Percentiles rank a stretch among this genome's conserved stretches.
phyloP scores from a whole-genome alignment of 2,329 filamentous ascomycete genomes.

The Pestalotiopsis sp. region DNA sequence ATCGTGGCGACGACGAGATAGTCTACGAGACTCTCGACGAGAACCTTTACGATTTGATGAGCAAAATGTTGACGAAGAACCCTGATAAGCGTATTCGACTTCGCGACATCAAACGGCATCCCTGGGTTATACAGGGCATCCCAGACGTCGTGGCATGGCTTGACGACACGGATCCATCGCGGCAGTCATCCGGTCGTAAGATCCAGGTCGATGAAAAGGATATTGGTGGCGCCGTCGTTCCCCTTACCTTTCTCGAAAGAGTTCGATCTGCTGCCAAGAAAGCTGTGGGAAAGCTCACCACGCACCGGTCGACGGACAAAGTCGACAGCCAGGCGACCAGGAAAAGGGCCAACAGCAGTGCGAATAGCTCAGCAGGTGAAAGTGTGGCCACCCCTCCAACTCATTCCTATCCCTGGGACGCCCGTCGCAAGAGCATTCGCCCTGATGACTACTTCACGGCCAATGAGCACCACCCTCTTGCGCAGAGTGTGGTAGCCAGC shows the following conservation, averaged over 20 bases:
- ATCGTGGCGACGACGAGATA: slow-evolving; percentile 77
- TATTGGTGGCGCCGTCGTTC: slow-evolving; percentile 86
- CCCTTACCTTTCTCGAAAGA: slow-evolving; percentile 83
- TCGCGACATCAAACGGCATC: slow-evolving; percentile 89
- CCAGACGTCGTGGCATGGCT: slow-evolving; percentile 79
- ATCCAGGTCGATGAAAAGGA: slow-evolving; percentile 93
- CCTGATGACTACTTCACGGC: slow-evolving; percentile 59
- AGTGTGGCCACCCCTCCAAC: slow-evolving; percentile 49
- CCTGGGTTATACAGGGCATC: slow-evolving; percentile 84
- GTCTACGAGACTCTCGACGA: slow-evolving; percentile 86
- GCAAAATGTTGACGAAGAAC: slow-evolving; percentile 83
- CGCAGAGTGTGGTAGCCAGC: slow-evolving; percentile 74
- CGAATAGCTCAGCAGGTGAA: slow-evolving; percentile 66
- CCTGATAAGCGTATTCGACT: slow-evolving; percentile 86
- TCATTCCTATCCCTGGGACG: slow-evolving; percentile 55
- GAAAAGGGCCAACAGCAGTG: slow-evolving; percentile 62
- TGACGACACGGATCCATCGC: slow-evolving; percentile 88
- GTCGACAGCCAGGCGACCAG: slow-evolving; percentile 54
- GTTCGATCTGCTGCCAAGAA: slow-evolving; percentile 79
- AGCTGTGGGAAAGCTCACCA: slow-evolving; percentile 65
- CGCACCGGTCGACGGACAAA: slow-evolving; percentile 58
- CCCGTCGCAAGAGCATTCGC: slow-evolving; percentile 57
- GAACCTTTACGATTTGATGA: slow-evolving; percentile 76
- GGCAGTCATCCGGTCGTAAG: slow-evolving; percentile 76
- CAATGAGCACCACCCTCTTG: slow-evolving; percentile 68